A percentile compares a stretch with the other conserved stretches of the same genome.
phyloP scores from a whole-genome alignment of 2,329 filamentous ascomycete species.

The Trichoderma guizhouense region DNA sequence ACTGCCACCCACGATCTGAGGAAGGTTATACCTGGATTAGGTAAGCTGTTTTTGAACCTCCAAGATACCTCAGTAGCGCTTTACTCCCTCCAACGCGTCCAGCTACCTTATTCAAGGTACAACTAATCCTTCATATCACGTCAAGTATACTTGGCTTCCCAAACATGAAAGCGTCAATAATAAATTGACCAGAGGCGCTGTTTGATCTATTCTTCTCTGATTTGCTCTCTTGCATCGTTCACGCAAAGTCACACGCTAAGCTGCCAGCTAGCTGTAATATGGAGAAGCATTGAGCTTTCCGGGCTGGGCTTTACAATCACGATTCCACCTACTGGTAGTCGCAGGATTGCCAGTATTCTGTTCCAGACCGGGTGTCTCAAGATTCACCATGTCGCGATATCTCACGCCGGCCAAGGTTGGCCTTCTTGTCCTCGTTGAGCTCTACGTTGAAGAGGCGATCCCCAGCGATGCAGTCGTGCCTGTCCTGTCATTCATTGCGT shows the following conservation, averaged over 20 bases:
- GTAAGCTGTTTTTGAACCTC: not conserved
- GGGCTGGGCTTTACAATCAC: not conserved
- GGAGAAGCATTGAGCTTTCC: not conserved
- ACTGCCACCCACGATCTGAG: not conserved
- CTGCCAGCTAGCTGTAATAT: not conserved
- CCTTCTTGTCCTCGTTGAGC: slow-evolving; percentile 72
- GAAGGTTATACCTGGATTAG: not conserved
- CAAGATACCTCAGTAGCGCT: not conserved
- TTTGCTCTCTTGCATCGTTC: not conserved
- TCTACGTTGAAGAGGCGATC: slow-evolving; percentile 72
- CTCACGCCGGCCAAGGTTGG: slow-evolving; percentile 87
- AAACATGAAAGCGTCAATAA: not conserved
- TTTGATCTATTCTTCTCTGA: not conserved
- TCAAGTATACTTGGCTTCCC: not conserved
- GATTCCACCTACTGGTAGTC: not conserved
- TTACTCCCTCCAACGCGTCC: not conserved
- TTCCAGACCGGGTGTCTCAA: not conserved
- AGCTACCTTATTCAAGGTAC: not conserved
- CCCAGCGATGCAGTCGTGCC: slow-evolving; percentile 68
- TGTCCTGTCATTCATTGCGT: slow-evolving; percentile 75
- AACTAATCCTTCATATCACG: not conserved
- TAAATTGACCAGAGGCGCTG: not conserved
- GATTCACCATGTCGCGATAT: slow-evolving; percentile 65
- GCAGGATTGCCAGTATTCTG: not conserved
- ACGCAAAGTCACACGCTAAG: not conserved